Base-by-base conservation (phyloP, 2,329 filamentous ascomycete genomes). In the Colletotrichum salicis region DNA sequence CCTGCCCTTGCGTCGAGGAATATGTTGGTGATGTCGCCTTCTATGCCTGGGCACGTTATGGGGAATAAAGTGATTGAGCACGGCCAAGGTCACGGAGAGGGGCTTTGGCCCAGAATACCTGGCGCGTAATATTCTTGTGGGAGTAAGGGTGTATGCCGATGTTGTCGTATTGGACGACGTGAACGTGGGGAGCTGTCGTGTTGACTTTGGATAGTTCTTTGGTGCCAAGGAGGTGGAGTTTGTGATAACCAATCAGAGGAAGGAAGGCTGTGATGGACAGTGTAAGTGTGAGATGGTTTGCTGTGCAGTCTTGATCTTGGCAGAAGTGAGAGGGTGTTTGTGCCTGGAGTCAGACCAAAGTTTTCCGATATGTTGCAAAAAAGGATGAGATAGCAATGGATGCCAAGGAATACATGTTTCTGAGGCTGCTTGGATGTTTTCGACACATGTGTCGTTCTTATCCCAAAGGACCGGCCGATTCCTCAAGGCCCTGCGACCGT, bases 261-360 rank as follows among this genome's bases (percentile, higher is more conserved):
- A 57, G 31, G 24, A 57, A 4, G 59, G 66, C n/a, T 68, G 66
- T n/a, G 22, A 57, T 33, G 66, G 66, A 2, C 59, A 68, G 59
- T 45, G 1, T 68, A 2, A 57, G 59, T 1, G 4, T 15, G 0
- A 37, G 59, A 3, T 59, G 66, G 4, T 64, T 68, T 13, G 41
- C 41, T 48, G 41, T 48, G 19, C 4, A 48, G 5, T 48, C 41
- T 48, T 22, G 15, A 48, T 22, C 41, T 48, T 22, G 41, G 41
- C 19, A 8, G 41, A n/a, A 48, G 41, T 19, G 37, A 41, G 41
- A 22, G 19, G 8, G 41, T 19, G 19, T 48, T 48, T 48, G 19
- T 19, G 41, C 8, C 3, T 10, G 41, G 15, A 13, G 37, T 19
- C 37, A 19, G 7, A 19, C 37, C 7, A 41, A 41, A 41, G 37